A percentile compares a stretch with the other conserved stretches of the same genome.
phyloP scores from a whole-genome alignment of 2,329 filamentous ascomycete species.

The Penicillium sp. region DNA sequence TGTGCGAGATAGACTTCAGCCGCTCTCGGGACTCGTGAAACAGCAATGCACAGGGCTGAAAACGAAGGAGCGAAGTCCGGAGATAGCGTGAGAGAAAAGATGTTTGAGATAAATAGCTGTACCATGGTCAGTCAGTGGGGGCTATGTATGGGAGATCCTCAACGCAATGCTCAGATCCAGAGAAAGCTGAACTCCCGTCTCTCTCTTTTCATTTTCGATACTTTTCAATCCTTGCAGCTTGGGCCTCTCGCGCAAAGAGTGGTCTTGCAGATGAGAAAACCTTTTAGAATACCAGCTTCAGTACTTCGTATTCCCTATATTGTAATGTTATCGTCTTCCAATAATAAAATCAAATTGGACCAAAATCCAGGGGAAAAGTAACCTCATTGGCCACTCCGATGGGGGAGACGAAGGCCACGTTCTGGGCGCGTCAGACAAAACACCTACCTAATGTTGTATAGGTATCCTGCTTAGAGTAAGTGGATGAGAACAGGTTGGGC shows the following conservation, averaged over 20 bases:
- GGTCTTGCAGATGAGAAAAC: background rate
- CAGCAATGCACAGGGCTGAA: background rate
- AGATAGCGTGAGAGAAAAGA: background rate
- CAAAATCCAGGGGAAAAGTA: background rate
- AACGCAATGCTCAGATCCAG: background rate
- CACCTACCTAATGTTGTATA: background rate
- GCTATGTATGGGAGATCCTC: constrained; percentile 2
- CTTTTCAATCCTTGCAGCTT: background rate
- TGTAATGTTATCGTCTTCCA: background rate
- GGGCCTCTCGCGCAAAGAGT: background rate
- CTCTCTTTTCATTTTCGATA: no score
- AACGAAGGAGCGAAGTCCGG: background rate
- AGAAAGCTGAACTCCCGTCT: background rate
- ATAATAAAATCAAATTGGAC: background rate
- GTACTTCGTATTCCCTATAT: no score
- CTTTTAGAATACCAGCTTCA: no score
- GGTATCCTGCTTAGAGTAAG: background rate
- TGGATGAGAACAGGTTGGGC: background rate
- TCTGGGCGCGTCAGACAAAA: constrained; percentile 7
- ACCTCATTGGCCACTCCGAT: constrained; percentile 1
- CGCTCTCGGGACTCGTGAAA: background rate
- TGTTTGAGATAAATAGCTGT: constrained; percentile 2
- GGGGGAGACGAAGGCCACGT: constrained; percentile 16
- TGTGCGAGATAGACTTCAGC: background rate
- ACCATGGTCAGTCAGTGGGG: background rate